Conservation (phyloP, 148 eudicot genomes). For the Rhododendron williamsianum region DNA sequence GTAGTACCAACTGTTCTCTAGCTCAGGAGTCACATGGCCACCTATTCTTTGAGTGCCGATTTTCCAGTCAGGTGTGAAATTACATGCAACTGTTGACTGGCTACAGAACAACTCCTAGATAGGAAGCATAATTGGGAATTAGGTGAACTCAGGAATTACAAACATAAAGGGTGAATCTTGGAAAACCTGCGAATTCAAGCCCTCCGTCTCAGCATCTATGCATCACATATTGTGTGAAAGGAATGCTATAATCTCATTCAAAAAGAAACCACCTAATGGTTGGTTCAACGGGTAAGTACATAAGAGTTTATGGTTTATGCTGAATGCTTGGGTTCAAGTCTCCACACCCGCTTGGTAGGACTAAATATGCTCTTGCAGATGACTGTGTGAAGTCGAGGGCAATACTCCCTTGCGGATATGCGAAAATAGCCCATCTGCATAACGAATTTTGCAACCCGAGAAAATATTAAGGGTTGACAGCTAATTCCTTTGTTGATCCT, state of each 20-base stretch:
- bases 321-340: not conserved
- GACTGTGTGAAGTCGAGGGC: too few species aligned
- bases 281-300: not conserved
- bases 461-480: too few species aligned
- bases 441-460: too few species aligned
- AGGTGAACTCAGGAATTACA: not conserved
- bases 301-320: too few species aligned
- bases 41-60: not conserved
- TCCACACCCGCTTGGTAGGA: not conserved
- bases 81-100: too few species aligned
- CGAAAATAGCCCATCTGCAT: too few species aligned
- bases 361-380: not conserved
- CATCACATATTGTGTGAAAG: not conserved
- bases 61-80: too few species aligned
- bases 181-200: not conserved
- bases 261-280: not conserved
- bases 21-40: not conserved
- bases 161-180: not conserved
- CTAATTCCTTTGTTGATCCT: too few species aligned
- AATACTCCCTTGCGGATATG: too few species aligned
- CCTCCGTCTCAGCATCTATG: not conserved
- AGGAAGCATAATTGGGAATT: not conserved
- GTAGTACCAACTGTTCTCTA: not conserved
- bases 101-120: not conserved
- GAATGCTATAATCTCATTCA: not conserved